These are phyloP conservation scores for Leccinum subgranulosum DNA, from an alignment of 768 basidiomycete species.

Conservation along the genomic window DNA sequence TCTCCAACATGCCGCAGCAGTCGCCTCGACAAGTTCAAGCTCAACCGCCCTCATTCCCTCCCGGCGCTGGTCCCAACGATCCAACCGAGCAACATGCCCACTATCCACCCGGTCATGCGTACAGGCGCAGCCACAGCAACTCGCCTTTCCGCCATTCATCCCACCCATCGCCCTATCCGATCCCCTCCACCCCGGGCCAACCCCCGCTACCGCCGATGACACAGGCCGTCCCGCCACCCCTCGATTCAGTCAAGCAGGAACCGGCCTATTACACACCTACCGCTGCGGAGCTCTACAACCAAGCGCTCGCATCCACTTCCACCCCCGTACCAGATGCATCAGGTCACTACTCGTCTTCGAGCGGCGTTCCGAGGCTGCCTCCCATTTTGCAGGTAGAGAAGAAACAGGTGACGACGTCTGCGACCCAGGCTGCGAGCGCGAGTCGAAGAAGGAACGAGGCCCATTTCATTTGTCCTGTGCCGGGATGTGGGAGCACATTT, in stretches of 20 bases:
- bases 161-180: constrained; percentile 37
- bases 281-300: constrained; percentile 54
- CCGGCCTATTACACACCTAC: constrained; percentile 45
- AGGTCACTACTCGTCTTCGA: constrained; percentile 29
- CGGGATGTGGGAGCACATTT: constrained; percentile 96
- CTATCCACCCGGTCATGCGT: constrained; percentile 34
- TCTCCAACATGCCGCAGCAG: constrained; percentile 32
- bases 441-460: constrained; percentile 89
- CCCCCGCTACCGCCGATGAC: constrained; percentile 28
- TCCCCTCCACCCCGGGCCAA: constrained; percentile 32
- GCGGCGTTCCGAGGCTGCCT: constrained; percentile 54
- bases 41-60: constrained; percentile 36
- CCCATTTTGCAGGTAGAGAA: constrained; percentile 90
- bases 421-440: constrained; percentile 89
- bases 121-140: constrained; percentile 31
- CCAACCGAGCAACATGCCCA: constrained; percentile 33
- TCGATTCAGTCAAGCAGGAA: constrained; percentile 40
- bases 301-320: constrained; percentile 37
- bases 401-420: constrained; percentile 92
- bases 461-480: constrained; percentile 89
- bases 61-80: constrained; percentile 34
- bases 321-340: constrained; percentile 20
- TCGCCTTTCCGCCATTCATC: constrained; percentile 38
- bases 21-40: constrained; percentile 29
- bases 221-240: constrained; percentile 15